These are phyloP conservation scores for Globisporangium megalacanthum DNA, from an alignment of 352 stramenopile genomes.

Conservation along the genomic window DNA sequence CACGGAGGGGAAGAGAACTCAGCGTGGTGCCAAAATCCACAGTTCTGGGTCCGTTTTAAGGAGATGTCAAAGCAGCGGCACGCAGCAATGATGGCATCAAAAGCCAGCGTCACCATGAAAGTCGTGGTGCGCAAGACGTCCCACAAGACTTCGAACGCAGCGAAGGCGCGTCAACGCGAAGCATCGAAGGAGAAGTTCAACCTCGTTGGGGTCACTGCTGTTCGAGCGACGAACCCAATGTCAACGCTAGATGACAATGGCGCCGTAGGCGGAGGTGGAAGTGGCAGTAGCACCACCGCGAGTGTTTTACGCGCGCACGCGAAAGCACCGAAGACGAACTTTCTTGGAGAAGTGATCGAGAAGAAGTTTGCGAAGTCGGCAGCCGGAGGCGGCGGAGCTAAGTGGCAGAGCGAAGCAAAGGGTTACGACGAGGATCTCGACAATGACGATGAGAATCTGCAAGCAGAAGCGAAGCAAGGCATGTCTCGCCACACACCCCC, in stretches of 20 bases:
- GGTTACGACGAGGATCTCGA: slow-evolving; percentile 12
- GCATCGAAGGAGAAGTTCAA: slow-evolving; percentile 55
- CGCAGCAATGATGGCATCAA: slow-evolving; percentile 24
- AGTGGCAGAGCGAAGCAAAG: slow-evolving; percentile 20
- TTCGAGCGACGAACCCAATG: slow-evolving; percentile 23
- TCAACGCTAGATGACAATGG: slow-evolving; percentile 2
- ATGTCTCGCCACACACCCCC: not conserved
- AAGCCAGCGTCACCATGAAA: slow-evolving; percentile 61
- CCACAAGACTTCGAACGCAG: slow-evolving; percentile 28
- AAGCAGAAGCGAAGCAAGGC: slow-evolving; percentile 9
- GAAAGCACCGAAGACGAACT: slow-evolving; percentile 62
- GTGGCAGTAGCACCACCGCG: slow-evolving; percentile 14
- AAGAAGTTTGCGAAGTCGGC: slow-evolving; percentile 32
- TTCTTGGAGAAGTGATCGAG: slow-evolving; percentile 56
- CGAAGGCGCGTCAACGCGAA: slow-evolving; percentile 51
- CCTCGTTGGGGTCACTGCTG: slow-evolving; percentile 51
- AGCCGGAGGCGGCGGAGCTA: not conserved
- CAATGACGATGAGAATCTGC: slow-evolving; percentile 17
- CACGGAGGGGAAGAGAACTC: slow-evolving; percentile 46
- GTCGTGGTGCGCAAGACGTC: slow-evolving; percentile 67
- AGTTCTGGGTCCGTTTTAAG: slow-evolving; percentile 74
- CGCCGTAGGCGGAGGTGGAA: not conserved
- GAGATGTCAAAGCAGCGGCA: slow-evolving; percentile 18
- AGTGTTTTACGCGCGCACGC: slow-evolving; percentile 34
- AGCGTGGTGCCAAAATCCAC: slow-evolving; percentile 84